Conservation (phyloP, 495 filamentous ascomycete genomes). For the Penicillium flavigenum region DNA sequence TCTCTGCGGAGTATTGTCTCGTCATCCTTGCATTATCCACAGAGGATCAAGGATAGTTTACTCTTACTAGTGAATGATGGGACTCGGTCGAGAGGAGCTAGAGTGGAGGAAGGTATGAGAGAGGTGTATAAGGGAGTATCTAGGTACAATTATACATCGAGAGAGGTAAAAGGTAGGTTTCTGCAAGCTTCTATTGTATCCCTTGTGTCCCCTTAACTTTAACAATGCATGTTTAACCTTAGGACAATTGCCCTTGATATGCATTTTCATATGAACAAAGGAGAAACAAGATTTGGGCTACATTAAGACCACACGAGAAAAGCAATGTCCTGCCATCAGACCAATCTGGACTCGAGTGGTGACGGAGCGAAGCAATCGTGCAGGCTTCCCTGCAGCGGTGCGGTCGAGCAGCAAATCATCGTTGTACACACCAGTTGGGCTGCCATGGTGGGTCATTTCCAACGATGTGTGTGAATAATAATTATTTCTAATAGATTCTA, state of each 20-base stretch:
- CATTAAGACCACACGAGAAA: conserved; percentile 2
- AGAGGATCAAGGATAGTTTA: not conserved
- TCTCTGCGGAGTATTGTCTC: conserved; percentile 16
- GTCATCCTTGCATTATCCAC: conserved; percentile 29
- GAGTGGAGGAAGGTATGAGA: not conserved
- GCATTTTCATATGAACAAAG: not conserved
- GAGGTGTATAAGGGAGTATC: not conserved
- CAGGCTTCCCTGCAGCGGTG: conserved; percentile 25
- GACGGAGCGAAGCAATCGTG: conserved; percentile 27
- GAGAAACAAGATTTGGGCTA: conserved; percentile 2
- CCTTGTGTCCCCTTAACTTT: not conserved
- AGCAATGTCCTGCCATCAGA: conserved; percentile 1
- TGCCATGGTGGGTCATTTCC: conserved; percentile 24
- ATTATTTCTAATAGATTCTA: not conserved
- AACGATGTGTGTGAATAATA: conserved; percentile 21
- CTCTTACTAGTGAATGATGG: not conserved
- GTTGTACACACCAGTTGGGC: conserved; percentile 39
- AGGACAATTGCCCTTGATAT: conserved; percentile 3
- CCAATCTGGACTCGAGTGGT: conserved; percentile 27
- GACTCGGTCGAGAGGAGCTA: not conserved
- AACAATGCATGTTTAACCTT: conserved; percentile 2
- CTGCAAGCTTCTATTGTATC: conserved; percentile 1
- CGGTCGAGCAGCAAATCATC: conserved; percentile 37
- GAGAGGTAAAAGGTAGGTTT: not conserved
- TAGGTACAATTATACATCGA: not conserved